Evolutionary conservation across 1,284 basidiomycete species (phyloP).

Genomic region (Apiotrichum sp.): DNA sequence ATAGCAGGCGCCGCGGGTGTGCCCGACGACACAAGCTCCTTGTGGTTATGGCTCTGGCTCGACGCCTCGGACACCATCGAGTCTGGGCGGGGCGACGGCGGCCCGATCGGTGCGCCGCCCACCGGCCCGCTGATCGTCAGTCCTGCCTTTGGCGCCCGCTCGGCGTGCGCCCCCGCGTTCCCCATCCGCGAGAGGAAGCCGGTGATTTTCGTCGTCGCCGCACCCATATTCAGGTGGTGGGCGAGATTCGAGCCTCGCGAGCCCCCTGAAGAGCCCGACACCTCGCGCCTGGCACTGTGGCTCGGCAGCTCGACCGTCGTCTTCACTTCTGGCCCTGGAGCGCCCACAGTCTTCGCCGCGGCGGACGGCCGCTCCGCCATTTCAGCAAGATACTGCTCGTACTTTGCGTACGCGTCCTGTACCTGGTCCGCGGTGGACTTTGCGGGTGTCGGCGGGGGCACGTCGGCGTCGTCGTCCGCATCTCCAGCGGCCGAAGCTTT

Average conservation of each 20-base stretch:
- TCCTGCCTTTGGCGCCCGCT: neutral
- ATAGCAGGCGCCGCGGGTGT: no score
- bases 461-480: neutral
- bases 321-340: neutral
- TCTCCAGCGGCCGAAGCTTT: neutral
- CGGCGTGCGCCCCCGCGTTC: neutral
- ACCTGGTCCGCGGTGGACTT: conserved; percentile 42
- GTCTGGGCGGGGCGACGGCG: neutral
- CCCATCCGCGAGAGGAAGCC: conserved; percentile 27
- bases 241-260: neutral
- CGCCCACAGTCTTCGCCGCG: neutral
- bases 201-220: conserved; percentile 10
- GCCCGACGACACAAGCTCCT: no score
- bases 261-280: neutral
- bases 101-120: neutral
- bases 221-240: neutral
- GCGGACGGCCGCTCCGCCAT: neutral
- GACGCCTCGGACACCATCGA: neutral
- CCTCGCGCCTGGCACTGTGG: neutral
- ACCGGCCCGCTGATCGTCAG: conserved; percentile 2
- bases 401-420: conserved; percentile 86
- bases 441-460: neutral
- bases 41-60: no score
- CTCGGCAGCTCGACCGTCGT: neutral
- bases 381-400: conserved; percentile 66